A percentile compares a stretch with the other conserved stretches of the same genome.
These are phyloP conservation scores for Hyphopichia fennica DNA, from an alignment of 1,139 yeast genomes.

Conservation along the genomic window DNA sequence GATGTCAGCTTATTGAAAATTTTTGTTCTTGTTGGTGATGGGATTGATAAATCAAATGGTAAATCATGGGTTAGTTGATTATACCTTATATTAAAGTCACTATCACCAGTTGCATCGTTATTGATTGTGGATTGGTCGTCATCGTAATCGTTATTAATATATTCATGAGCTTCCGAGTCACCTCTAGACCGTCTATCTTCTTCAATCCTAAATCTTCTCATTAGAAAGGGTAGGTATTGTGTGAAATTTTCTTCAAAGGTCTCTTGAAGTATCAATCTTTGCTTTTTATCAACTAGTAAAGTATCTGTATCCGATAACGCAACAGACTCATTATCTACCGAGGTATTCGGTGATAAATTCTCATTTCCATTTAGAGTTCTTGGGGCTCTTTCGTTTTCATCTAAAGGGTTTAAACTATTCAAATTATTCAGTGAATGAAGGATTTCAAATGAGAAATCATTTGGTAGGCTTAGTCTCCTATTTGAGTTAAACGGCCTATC, in stretches of 20 bases:
- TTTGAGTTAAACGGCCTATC: not conserved
- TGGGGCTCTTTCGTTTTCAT: not conserved
- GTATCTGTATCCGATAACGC: constrained; percentile 28
- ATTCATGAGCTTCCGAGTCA: constrained; percentile 2
- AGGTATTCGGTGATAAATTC: constrained; percentile 5
- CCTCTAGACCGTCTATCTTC: not conserved
- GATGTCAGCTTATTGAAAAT: constrained; percentile 12
- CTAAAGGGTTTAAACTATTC: not conserved
- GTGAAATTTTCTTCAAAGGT: constrained; percentile 39
- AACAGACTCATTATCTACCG: constrained; percentile 9
- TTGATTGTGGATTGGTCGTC: constrained; percentile 25
- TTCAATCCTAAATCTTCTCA: constrained; percentile 26
- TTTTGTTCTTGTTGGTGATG: constrained; percentile 3
- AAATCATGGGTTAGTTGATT: not conserved
- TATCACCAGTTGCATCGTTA: constrained; percentile 13
- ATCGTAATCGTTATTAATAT: not conserved
- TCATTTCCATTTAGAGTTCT: not conserved
- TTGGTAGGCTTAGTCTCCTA: constrained; percentile 2
- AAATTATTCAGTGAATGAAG: constrained; percentile 1
- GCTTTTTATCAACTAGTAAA: constrained; percentile 15
- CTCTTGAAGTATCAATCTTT: constrained; percentile 35
- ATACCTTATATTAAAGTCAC: not conserved
- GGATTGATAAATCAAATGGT: not conserved
- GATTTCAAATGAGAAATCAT: constrained; percentile 2
- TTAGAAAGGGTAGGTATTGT: constrained; percentile 36